Percentiles rank a stretch among this genome's conserved stretches.
Conservation (phyloP, 2,329 filamentous ascomycete genomes). For the Penicillium concentricum region DNA sequence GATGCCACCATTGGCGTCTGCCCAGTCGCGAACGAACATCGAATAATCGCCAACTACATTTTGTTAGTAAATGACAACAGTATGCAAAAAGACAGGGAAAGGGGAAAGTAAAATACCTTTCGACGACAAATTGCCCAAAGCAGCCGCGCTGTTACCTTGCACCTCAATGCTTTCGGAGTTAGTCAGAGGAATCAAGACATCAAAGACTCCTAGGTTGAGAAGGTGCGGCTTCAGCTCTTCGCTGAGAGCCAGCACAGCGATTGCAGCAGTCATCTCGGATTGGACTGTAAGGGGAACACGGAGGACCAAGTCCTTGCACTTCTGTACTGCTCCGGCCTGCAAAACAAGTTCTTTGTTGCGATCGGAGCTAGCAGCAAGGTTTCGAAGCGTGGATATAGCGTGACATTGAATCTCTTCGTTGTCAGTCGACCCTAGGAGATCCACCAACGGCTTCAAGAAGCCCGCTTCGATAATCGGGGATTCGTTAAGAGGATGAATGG, state of each 20-base stretch:
- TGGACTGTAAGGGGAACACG: slow-evolving; percentile 92
- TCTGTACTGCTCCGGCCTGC: slow-evolving; percentile 93
- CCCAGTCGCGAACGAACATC: slow-evolving; percentile 94
- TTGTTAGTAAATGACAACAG: slow-evolving; percentile 18
- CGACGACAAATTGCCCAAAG: slow-evolving; percentile 90
- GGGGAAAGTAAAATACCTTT: slow-evolving; percentile 66
- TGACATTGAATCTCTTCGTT: slow-evolving; percentile 99
- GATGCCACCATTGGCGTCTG: slow-evolving; percentile 86
- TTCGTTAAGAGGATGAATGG: slow-evolving; percentile 95
- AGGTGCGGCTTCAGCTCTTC: slow-evolving; percentile 93
- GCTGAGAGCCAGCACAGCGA: slow-evolving; percentile 90
- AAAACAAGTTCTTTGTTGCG: slow-evolving; percentile 97
- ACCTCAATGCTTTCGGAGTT: slow-evolving; percentile 96
- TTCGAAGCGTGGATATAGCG: slow-evolving; percentile 93
- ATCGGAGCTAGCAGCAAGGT: slow-evolving; percentile 93
- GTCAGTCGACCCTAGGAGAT: slow-evolving; percentile 89
- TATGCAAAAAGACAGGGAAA: not conserved
- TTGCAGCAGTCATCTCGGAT: slow-evolving; percentile 99
- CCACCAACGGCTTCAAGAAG: slow-evolving; percentile 89
- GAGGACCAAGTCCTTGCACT: slow-evolving; percentile 95
- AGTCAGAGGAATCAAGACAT: slow-evolving; percentile 91
- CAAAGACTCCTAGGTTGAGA: slow-evolving; percentile 88
- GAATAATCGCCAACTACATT: slow-evolving; percentile 85
- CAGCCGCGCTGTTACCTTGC: slow-evolving; percentile 95
- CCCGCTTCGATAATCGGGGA: slow-evolving; percentile 98